phyloP scores from a whole-genome alignment of 192 early-diverging fungal species.

The Coemansia sp. region DNA sequence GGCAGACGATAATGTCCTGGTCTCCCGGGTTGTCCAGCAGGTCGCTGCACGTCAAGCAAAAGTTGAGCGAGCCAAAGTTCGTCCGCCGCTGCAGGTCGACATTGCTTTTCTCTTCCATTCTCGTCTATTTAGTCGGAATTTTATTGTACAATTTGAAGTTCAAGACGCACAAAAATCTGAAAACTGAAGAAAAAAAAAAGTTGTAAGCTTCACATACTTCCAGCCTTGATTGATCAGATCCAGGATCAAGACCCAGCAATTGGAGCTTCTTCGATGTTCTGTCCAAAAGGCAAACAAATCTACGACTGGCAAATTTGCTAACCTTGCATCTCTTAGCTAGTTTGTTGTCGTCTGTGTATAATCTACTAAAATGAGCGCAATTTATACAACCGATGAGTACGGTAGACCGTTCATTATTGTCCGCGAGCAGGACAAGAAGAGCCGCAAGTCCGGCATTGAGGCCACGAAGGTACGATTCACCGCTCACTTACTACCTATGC shows the following conservation, averaged over 20 bases:
- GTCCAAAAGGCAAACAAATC: not conserved
- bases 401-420: slow-evolving; percentile 98
- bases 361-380: slow-evolving; percentile 58
- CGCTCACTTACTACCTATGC: not conserved
- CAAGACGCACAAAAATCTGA: not conserved
- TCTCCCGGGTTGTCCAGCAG: slow-evolving; percentile 83
- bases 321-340: not conserved
- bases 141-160: not conserved
- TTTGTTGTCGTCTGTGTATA: not conserved
- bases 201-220: not conserved
- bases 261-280: not conserved
- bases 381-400: slow-evolving; percentile 97
- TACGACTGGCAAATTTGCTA: not conserved
- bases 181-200: not conserved
- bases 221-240: not conserved
- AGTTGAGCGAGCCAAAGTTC: slow-evolving; percentile 74
- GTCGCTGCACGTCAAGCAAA: slow-evolving; percentile 89
- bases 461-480: slow-evolving; percentile 82
- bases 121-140: not conserved
- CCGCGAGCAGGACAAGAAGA: slow-evolving; percentile 92
- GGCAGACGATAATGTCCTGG: slow-evolving; percentile 79
- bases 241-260: not conserved
- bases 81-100: slow-evolving; percentile 35
- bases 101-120: not conserved
- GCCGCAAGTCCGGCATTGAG: slow-evolving; percentile 85